Evolutionary conservation across 2,329 filamentous ascomycete species (phyloP), one percentile per base, ranked within the genome.

Genomic region (Fusarium tanahbumbuense): DNA sequence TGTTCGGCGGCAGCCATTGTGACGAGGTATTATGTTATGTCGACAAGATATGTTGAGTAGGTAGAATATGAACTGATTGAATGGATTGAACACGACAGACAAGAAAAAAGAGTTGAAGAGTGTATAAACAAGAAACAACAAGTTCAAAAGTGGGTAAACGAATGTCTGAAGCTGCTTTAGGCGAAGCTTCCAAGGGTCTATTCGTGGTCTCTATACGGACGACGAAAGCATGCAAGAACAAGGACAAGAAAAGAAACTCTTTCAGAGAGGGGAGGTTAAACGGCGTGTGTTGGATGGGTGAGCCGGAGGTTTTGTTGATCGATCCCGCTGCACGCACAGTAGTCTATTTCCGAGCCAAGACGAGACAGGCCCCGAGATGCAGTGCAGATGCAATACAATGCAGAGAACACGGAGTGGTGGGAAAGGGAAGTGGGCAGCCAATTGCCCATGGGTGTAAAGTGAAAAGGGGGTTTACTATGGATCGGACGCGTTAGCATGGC

Each of bases 1-100:
- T 72, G 63, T 55, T 70, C 69, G 50, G 55, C 56, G 48, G 56
- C 68, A 34, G 64, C 68, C 69, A 72, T 72, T 54, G 58, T 63
- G 66, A 60, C 53, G 20, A 56, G 47, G 28, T 65, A 62, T 56
- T 64, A 55, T 56, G 46, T 52, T 57, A 45, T 49, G 64, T 54
- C 32, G 64, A 48, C 22, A 46, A 52, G 42, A 44, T 53, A 20
- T 55, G 27, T 32, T 44, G 57, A 55, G 25, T 34, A 22, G 27
- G 22, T 34, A 22, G 27, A 23, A 50, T 53, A 28, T 11, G 37
- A 13, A 57, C 23, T 53, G 55, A 23, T 40, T 32, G 28, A 30
- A 47, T 22, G 32, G 40, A 58, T 37, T 41, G 40, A 16, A 52
- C 40, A 37, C 10, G 32, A 41, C 40, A 27, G 28, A 42, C 13